Percentiles rank a stretch among this genome's conserved stretches.
Evolutionary conservation across 1,284 basidiomycete species (phyloP).

Genomic region (Papiliotrema terrestris): DNA sequence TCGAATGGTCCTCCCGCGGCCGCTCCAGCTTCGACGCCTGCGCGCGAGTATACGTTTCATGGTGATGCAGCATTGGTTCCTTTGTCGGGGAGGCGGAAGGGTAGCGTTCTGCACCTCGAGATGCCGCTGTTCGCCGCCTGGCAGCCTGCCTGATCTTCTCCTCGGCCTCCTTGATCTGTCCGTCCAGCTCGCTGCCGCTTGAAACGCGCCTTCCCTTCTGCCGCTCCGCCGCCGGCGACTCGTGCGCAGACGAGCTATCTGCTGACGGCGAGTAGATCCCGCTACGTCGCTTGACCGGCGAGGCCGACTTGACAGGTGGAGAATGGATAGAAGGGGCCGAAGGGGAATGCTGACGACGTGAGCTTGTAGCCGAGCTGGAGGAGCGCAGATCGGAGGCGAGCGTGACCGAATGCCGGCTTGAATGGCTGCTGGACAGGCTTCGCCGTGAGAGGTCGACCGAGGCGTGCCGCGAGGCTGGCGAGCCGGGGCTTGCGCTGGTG

Average conservation of each 20-base stretch:
- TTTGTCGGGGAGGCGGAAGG: neutral
- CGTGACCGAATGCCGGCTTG: neutral
- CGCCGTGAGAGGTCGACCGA: neutral
- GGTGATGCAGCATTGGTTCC: neutral
- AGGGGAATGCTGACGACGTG: constrained; percentile 1
- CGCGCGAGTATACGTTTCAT: neutral
- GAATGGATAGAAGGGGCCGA: neutral
- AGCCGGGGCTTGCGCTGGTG: no score
- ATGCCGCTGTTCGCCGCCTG: neutral
- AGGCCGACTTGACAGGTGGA: neutral
- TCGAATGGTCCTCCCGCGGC: no score
- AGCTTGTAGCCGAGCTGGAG: neutral
- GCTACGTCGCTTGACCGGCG: neutral
- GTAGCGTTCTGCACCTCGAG: neutral
- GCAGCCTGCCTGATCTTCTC: constrained; percentile 18
- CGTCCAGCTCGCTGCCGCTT: constrained; percentile 20
- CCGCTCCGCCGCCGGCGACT: neutral
- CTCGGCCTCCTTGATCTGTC: constrained; percentile 36
- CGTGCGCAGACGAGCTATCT: neutral
- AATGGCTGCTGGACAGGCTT: neutral
- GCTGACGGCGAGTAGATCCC: neutral
- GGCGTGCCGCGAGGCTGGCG: neutral
- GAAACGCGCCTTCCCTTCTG: neutral
- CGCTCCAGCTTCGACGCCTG: no score
- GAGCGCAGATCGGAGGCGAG: neutral